Base-by-base conservation (phyloP, 2,329 filamentous ascomycete species). In the Taxawa tesnikishii region DNA sequence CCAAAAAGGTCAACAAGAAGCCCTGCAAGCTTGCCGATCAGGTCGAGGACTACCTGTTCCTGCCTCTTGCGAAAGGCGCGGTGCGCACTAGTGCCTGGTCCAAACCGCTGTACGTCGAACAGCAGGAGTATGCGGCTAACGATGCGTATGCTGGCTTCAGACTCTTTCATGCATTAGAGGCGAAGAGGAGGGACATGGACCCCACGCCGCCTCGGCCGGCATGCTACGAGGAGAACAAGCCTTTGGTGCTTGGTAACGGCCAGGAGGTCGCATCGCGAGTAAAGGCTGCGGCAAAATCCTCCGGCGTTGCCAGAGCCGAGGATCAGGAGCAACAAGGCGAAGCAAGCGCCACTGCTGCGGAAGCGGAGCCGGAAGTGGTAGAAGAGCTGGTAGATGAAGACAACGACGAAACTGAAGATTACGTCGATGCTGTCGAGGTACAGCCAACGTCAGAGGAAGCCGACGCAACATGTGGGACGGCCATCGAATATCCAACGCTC, bases 111-210 rank as follows among this genome's bases (percentile, higher is more conserved):
- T 65, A 60, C 13, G 59, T 67, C 41, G 53, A 70, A 7, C 87
- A 94, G 50, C 68, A 83, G 12, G 54, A 69, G 66, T 88, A 68
- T 63, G 79, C 83, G 7, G 84, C 83, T 9, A 77, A 82, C 1
- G 84, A 93, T 52, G 79, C 83, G 0, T 94, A 94, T 50, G 84
- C 81, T 37, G 73, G 76, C 26, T 56, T 80, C 8, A 78, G 83
- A 34, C 60, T 94, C 2, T 93, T 74, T 47, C 64, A 83, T 38
- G 66, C 69, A 1, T 60, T 94, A 27, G 78, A 94, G 36, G 58
- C 70, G 30, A 72, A 79, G 45, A 68, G 87, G 11, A 63, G 71
- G 43, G 59, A 62, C 5, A 61, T 94, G 38, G 56, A 71, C 9
- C 84, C 84, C 2, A 67, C 60, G 3, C 87, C 87, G 4, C 79